Percentiles rank a stretch among this genome's conserved stretches.
Conservation (phyloP, 371 early-diverging fungal genomes). For the Parasitella parasitica region DNA sequence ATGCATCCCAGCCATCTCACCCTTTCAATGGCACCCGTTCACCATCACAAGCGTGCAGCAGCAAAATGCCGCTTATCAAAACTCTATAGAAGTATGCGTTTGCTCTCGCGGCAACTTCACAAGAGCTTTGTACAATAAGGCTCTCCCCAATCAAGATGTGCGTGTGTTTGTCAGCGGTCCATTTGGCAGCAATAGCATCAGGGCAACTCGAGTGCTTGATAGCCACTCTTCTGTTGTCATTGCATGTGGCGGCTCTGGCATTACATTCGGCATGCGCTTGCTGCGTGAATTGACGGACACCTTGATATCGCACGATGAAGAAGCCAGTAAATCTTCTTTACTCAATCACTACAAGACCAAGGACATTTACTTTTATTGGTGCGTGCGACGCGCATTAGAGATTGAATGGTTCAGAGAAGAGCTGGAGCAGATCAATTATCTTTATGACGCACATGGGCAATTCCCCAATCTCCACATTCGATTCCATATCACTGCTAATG, state of each 20-base stretch:
- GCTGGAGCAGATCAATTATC: constrained; percentile 31
- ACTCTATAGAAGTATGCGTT: constrained; percentile 37
- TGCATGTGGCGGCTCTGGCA: constrained; percentile 55
- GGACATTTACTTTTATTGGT: constrained; percentile 39
- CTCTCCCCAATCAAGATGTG: constrained; percentile 33
- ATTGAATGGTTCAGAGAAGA: constrained; percentile 56
- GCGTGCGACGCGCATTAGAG: constrained; percentile 37
- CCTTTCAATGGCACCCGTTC: constrained; percentile 65
- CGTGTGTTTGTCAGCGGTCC: constrained; percentile 55
- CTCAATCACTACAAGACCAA: constrained; percentile 14
- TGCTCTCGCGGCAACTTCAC: constrained; percentile 63
- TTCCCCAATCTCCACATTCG: constrained; percentile 16
- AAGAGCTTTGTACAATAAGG: constrained; percentile 33
- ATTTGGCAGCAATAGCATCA: constrained; percentile 19
- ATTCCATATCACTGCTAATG: constrained; percentile 20
- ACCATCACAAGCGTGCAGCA: constrained; percentile 48
- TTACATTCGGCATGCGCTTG: constrained; percentile 54
- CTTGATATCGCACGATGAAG: background rate
- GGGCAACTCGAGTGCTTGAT: constrained; percentile 22
- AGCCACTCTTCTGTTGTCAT: constrained; percentile 36
- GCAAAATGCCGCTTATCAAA: constrained; percentile 1
- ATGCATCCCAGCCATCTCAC: constrained; percentile 55
- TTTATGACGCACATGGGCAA: background rate
- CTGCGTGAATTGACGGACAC: constrained; percentile 43
- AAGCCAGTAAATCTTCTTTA: background rate